Evolutionary conservation across 2,329 filamentous ascomycete species (phyloP), one percentile per base, ranked within the genome.

Genomic region (Apiospora malaysiana): DNA sequence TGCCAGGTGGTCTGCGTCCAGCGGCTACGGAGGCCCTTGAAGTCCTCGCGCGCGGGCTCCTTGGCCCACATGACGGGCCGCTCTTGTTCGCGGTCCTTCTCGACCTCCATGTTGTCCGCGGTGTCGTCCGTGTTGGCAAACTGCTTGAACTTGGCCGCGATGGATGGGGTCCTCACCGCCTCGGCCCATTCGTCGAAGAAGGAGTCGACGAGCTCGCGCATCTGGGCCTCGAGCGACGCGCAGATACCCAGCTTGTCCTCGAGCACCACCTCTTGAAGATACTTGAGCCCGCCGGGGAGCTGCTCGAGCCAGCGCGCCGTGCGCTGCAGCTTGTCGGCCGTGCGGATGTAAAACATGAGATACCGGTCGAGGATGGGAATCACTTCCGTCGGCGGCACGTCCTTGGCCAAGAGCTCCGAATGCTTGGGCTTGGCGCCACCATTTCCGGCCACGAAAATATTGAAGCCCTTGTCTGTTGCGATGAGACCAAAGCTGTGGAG

Each of bases 171-270:
- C 66, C 88, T 88, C 78, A 97, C 86, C 0, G 92, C 93, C 80
- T 95, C 93, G 18, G 93, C 93, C 94, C 94, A 97, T 82, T 97
- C 94, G 83, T 94, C 94, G 83, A 96, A 97, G 85, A 92, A 97
- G 21, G 89, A 90, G 74, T 90, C 92, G 7, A 97, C 93, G 0
- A 97, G 88, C 68, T 93, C 91, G 77, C 93, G 86, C 94, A 97
- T 97, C 80, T 97, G 94, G 45, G 90, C 88, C 82, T 97, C 94
- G 37, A 97, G 90, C 7, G 93, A 92, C 4, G 91, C 92, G 79
- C 90, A 93, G 76, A 97, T 95, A 42, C 94, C 94, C 0, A 97
- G 89, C 78, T 92, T 93, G 84, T 97, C 94, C 42, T 96, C 89
- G 7, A 97, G 85, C 45, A 97, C 88, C 3, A 97, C 94, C 76